Base-by-base conservation (phyloP, 345 rosid species). In the Gossypium sturtianum region DNA sequence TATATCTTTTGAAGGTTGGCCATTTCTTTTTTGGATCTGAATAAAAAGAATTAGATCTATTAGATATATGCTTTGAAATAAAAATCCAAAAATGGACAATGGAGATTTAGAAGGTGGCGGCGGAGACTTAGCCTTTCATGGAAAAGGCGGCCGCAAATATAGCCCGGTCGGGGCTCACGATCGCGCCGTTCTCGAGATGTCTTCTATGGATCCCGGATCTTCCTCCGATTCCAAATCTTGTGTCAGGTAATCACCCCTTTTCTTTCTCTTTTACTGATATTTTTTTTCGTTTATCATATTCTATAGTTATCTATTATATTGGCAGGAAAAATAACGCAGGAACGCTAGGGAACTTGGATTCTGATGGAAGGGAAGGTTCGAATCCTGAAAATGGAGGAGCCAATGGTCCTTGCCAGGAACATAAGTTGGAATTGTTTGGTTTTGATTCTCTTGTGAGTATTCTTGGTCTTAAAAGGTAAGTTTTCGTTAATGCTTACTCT, bases 401-500 rank as follows among this genome's bases (percentile, higher is more conserved):
- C n/a, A 87, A 88, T 87, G 94, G 89, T 44, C 78, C 83, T 20
- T 90, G 78, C 47, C 77, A 76, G 17, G 95, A 90, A 71, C 82
- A 93, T 69, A 96, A 85, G 73, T 83, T 96, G 85, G 99, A 96
- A 77, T 82, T 96, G 80, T 96, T 96, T 89, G 99, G 99, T 84
- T 96, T 95, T 25, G 99, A 93, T 83, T 95, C 99, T 68, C 98
- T 96, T 77, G 99, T 96, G 70, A 91, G 87, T 77, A 93, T 96
- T 85, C 99, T 96, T 81, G 99, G 99, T 71, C 91, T 96, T 74
- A 91, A 85, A 82, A 96, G 98, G 99, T 96, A 82, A 25, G 23
- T 27, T 80, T 72, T 77, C 61, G 68, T 58, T 62, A 27, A 15
- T 23, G 54, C 41, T 67, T 7, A 22, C 29, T 23, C 38, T 47